These are phyloP conservation scores for Cenchrus americanus DNA, from an alignment of 176 grass and related monocot species.

Conservation along the genomic window DNA sequence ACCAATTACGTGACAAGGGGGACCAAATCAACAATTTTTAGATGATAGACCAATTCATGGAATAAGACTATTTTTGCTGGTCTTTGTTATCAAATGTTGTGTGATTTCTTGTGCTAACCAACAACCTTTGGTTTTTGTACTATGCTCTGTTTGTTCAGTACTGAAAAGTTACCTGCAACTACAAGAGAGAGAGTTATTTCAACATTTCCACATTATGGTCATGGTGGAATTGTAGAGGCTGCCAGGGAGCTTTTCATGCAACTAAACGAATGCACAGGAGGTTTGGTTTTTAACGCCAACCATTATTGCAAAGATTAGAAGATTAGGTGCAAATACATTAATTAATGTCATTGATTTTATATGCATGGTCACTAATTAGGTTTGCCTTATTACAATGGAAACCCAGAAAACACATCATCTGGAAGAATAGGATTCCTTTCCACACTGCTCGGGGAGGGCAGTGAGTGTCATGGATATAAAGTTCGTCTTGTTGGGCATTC, in stretches of 20 bases:
- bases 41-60: not conserved
- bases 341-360: conserved; percentile 19
- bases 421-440: conserved; percentile 68
- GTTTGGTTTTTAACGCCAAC: conserved; percentile 44
- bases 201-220: conserved; percentile 95
- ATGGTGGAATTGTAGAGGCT: conserved; percentile 89
- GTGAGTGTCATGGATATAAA: conserved; percentile 86
- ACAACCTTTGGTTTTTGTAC: conserved; percentile 16
- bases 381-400: conserved; percentile 33
- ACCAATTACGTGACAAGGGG: not conserved
- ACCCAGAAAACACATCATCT: conserved; percentile 67
- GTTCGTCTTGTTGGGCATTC: conserved; percentile 89
- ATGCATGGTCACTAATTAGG: conserved; percentile 6
- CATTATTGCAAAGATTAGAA: conserved; percentile 9
- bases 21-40: not conserved
- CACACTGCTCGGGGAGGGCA: conserved; percentile 64
- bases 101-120: conserved; percentile 1
- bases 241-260: conserved; percentile 95
- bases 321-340: conserved; percentile 23
- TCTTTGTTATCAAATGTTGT: conserved; percentile 20
- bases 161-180: conserved; percentile 63
- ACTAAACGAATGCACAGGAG: conserved; percentile 66
- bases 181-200: conserved; percentile 71
- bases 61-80: not conserved
- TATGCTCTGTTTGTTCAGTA: conserved; percentile 56